Evolutionary conservation across 805 yeast species (phyloP).

Genomic region (Lipomyces mesembrius): DNA sequence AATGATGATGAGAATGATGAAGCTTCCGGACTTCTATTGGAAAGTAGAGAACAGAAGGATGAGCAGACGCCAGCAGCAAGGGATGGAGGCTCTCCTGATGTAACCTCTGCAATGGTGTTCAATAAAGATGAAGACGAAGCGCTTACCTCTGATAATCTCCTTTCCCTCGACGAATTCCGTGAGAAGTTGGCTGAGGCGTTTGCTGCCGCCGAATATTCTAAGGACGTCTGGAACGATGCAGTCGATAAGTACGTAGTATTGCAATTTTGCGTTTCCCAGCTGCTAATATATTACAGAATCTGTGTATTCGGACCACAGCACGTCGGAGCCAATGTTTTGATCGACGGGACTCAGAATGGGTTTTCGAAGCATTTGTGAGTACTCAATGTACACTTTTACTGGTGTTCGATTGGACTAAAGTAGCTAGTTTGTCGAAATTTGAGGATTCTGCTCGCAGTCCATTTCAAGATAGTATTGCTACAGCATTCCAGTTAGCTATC

Average conservation of each 20-base stretch:
- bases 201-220: constrained; percentile 41
- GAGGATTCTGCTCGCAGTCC: constrained; percentile 16
- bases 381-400: constrained; percentile 41
- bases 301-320: constrained; percentile 78
- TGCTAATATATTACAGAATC: constrained; percentile 47
- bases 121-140: constrained; percentile 40
- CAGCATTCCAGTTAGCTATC: constrained; percentile 84
- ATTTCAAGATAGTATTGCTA: constrained; percentile 60
- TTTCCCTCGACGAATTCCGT: constrained; percentile 46
- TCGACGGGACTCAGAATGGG: constrained; percentile 53
- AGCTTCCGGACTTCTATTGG: constrained; percentile 3
- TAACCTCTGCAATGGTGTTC: constrained; percentile 38
- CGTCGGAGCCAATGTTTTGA: constrained; percentile 72
- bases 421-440: constrained; percentile 17
- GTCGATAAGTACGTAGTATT: constrained; percentile 20
- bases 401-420: neutral
- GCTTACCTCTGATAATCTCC: constrained; percentile 35
- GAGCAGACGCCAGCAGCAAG: constrained; percentile 3
- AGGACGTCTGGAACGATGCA: constrained; percentile 41
- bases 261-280: neutral
- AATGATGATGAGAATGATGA: constrained; percentile 18
- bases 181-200: constrained; percentile 46
- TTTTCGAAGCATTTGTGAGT: constrained; percentile 17
- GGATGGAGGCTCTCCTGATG: constrained; percentile 24
- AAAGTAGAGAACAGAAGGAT: neutral